Percentiles rank a stretch among this genome's conserved stretches.
Conservation (phyloP, 2,329 filamentous ascomycete species). For the Trichoderma brevicompactum region DNA sequence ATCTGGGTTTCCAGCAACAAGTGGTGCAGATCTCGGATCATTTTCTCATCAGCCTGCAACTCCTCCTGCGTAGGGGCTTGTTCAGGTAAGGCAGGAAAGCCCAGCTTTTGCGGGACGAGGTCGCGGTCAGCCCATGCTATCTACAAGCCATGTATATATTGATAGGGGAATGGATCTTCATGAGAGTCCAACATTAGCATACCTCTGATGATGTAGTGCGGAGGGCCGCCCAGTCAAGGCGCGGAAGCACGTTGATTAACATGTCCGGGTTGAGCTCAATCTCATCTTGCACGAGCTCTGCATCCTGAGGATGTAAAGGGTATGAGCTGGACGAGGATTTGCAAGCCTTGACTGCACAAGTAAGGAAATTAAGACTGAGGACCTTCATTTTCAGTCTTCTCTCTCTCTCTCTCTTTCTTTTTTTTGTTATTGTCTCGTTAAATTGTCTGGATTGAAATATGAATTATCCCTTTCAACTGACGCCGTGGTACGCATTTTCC, state of each 20-base stretch:
- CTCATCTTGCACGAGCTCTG: conserved; percentile 86
- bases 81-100: conserved; percentile 73
- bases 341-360: conserved; percentile 94
- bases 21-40: conserved; percentile 76
- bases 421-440: not conserved
- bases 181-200: conserved; percentile 36
- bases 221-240: conserved; percentile 87
- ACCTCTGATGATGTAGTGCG: conserved; percentile 78
- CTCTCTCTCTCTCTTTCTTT: not conserved
- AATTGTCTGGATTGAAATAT: not conserved
- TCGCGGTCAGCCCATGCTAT: not conserved
- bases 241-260: conserved; percentile 80
- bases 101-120: conserved; percentile 59
- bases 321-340: conserved; percentile 80
- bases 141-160: conserved; percentile 20
- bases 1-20: conserved; percentile 90
- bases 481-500: conserved; percentile 2
- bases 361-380: conserved; percentile 93
- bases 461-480: not conserved
- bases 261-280: conserved; percentile 80
- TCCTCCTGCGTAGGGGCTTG: conserved; percentile 66
- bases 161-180: not conserved
- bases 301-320: conserved; percentile 89
- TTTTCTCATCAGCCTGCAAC: conserved; percentile 67
- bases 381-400: conserved; percentile 75